Conservation (phyloP, 208 protist genomes). For the Tritrichomonas foetus region DNA sequence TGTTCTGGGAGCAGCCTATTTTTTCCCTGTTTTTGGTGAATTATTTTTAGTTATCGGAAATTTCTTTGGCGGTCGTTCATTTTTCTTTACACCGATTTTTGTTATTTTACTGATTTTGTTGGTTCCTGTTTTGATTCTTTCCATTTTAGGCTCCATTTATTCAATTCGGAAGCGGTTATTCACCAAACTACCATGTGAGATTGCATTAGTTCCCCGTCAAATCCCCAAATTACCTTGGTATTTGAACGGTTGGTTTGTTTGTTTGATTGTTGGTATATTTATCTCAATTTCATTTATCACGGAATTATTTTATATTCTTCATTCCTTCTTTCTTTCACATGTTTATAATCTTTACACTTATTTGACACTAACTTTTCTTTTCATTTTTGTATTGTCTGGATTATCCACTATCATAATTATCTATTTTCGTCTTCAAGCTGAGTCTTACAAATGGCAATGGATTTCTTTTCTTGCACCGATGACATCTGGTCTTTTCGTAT, state of each 20-base stretch:
- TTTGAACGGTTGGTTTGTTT: background rate
- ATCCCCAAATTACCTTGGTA: background rate
- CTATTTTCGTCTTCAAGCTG: background rate
- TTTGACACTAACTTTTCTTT: background rate
- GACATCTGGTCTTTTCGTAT: background rate
- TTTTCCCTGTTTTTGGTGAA: background rate
- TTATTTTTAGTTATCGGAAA: background rate
- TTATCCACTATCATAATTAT: background rate
- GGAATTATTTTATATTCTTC: background rate
- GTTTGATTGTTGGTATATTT: background rate
- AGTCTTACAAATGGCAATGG: conserved; percentile 29
- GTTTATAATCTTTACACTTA: background rate
- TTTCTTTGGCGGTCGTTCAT: background rate
- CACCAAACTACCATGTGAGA: background rate
- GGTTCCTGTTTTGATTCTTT: background rate
- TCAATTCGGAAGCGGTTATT: background rate
- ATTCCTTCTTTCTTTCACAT: background rate
- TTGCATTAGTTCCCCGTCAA: background rate
- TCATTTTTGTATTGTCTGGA: background rate
- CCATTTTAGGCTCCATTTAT: background rate
- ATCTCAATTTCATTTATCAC: background rate
- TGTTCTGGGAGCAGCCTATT: background rate
- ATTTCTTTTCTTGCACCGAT: background rate
- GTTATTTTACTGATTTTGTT: background rate
- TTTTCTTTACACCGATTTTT: background rate